Evolutionary conservation across 345 rosid genomes (phyloP).

Genomic region (Eucalyptus polybractea): DNA sequence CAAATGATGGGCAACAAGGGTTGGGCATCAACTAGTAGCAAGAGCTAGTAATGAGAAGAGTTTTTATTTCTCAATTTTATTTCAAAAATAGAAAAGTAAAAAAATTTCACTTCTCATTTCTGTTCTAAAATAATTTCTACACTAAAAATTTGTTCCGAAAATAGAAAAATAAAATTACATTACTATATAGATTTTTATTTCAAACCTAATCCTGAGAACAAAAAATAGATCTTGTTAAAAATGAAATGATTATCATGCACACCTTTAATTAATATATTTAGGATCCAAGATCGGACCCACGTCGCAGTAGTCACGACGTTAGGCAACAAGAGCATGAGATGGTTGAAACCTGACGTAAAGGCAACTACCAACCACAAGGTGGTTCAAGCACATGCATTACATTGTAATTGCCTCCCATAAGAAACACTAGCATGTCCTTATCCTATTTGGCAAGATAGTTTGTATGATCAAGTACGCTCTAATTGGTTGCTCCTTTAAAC

Average conservation of each 20-base stretch:
- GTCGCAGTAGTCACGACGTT: fast-evolving
- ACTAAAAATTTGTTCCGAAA: too few relatives aligned
- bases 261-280: too few relatives aligned
- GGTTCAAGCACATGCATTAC: not conserved
- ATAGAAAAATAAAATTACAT: too few relatives aligned
- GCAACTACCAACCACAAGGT: not conserved
- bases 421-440: not conserved
- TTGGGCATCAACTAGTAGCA: fast-evolving
- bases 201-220: too few relatives aligned
- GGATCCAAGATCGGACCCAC: too few relatives aligned
- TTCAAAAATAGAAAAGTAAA: fast-evolving
- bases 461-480: not conserved
- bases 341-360: not conserved
- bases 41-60: fast-evolving
- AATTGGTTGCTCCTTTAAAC: not conserved
- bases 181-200: too few relatives aligned
- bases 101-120: fast-evolving
- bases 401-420: not conserved
- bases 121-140: too few relatives aligned
- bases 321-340: not conserved
- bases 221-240: too few relatives aligned
- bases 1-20: fast-evolving
- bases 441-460: not conserved
- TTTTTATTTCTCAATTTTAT: too few relatives aligned
- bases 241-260: too few relatives aligned